These are phyloP conservation scores for Mercurialis annua DNA, from an alignment of 345 rosid genomes.

Conservation along the genomic window DNA sequence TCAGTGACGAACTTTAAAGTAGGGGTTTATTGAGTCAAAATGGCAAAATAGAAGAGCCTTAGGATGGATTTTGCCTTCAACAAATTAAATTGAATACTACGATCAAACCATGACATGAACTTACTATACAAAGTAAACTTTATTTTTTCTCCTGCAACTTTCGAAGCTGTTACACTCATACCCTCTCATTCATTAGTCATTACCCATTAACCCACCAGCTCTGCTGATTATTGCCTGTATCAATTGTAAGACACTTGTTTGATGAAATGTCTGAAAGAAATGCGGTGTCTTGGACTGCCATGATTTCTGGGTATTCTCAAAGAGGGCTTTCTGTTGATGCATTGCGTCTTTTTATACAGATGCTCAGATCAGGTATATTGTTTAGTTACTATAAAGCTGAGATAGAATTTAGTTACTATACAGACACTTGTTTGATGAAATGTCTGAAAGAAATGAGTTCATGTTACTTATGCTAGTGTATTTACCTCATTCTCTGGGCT, in stretches of 20 bases:
- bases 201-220: slow-evolving; percentile 16
- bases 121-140: not conserved
- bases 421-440: too few relatives aligned
- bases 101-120: too few relatives aligned
- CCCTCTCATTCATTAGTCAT: not conserved
- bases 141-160: not conserved
- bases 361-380: slow-evolving; percentile 66
- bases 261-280: slow-evolving; percentile 77
- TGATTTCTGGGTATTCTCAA: slow-evolving; percentile 86
- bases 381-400: not conserved
- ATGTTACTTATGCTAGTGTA: slow-evolving; percentile 79
- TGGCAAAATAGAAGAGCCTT: too few relatives aligned
- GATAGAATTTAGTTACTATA: not conserved
- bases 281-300: slow-evolving; percentile 90
- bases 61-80: too few relatives aligned
- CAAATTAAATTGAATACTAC: too few relatives aligned
- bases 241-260: slow-evolving; percentile 58
- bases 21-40: too few relatives aligned
- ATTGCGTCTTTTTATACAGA: slow-evolving; percentile 52
- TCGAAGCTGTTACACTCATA: not conserved
- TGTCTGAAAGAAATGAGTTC: slow-evolving; percentile 68
- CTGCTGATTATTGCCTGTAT: slow-evolving; percentile 63
- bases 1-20: too few relatives aligned
- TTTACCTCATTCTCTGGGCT: slow-evolving; percentile 77
- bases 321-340: slow-evolving; percentile 54